phyloP scores from a whole-genome alignment of 345 rosid species.

The Microcos paniculata region DNA sequence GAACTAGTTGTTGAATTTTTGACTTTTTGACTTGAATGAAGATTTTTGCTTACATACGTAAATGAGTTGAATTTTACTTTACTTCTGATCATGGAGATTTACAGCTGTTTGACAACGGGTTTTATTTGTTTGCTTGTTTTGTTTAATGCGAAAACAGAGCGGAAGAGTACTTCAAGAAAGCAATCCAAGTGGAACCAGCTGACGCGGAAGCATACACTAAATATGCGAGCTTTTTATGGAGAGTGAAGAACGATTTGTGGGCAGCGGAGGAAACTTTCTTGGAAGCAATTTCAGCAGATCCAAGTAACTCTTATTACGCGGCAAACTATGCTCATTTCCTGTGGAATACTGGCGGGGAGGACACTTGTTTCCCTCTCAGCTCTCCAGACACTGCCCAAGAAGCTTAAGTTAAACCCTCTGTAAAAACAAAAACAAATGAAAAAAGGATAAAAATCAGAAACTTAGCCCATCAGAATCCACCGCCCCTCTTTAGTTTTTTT shows the following conservation, averaged over 20 bases:
- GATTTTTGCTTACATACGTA: neutral
- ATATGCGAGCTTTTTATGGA: conserved; percentile 88
- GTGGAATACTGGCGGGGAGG: conserved; percentile 95
- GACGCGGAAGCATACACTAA: conserved; percentile 83
- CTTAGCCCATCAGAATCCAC: neutral
- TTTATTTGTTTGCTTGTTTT: neutral
- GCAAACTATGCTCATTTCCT: conserved; percentile 88
- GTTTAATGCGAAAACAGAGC: conserved; percentile 49
- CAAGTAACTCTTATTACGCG: conserved; percentile 63
- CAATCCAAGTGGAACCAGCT: conserved; percentile 50
- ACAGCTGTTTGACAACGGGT: neutral
- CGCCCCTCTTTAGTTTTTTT: conserved; percentile 11
- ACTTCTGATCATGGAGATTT: neutral
- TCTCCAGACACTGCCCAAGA: conserved; percentile 25
- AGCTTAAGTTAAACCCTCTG: neutral
- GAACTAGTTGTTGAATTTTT: neutral
- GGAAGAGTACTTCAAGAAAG: conserved; percentile 78
- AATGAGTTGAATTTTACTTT: neutral
- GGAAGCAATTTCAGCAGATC: conserved; percentile 83
- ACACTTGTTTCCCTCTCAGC: conserved; percentile 81
- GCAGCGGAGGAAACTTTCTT: conserved; percentile 93
- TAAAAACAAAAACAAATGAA: neutral
- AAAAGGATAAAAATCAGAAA: neutral
- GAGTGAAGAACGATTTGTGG: conserved; percentile 70
- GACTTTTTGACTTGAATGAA: neutral